Evolutionary conservation across 768 basidiomycete species (phyloP).

Genomic region (Tulasnella sp.): DNA sequence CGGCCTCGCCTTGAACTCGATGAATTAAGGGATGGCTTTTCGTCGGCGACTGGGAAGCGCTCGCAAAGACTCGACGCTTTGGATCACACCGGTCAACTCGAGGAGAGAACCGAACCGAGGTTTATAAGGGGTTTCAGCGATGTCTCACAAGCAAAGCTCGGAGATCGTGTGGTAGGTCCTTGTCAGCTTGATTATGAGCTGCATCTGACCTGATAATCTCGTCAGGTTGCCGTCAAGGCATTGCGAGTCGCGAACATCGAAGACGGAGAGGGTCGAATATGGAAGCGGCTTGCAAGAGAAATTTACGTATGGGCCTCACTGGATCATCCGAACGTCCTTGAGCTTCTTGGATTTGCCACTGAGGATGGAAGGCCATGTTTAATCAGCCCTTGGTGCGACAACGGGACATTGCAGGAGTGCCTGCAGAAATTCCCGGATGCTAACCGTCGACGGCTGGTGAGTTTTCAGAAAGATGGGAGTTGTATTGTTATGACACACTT

Average conservation of each 20-base stretch:
- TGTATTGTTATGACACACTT: neutral
- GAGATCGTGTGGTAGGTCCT: no score
- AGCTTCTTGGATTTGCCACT: neutral
- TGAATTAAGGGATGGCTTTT: no score
- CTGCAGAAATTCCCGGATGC: slow-evolving; percentile 44
- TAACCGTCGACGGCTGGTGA: slow-evolving; percentile 48
- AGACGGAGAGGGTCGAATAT: neutral
- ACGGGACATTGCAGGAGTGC: slow-evolving; percentile 52
- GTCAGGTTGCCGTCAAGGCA: neutral
- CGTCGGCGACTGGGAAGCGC: neutral
- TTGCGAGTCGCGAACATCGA: no score
- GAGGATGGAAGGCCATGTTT: slow-evolving; percentile 40
- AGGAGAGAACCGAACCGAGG: no score
- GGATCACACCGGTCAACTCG: neutral
- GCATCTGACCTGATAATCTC: neutral
- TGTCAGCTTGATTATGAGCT: neutral
- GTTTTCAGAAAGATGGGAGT: slow-evolving; percentile 24
- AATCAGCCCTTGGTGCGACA: slow-evolving; percentile 56
- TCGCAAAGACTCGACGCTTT: neutral
- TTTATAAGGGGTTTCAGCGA: no score
- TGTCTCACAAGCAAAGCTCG: no score
- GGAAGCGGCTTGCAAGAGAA: neutral
- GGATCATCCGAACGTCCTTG: neutral
- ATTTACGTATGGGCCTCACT: neutral
- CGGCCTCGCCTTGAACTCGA: no score